A percentile compares a stretch with the other conserved stretches of the same genome.
Conservation (phyloP, 192 early-diverging fungal species). For the Backusella parvicylindrica region DNA sequence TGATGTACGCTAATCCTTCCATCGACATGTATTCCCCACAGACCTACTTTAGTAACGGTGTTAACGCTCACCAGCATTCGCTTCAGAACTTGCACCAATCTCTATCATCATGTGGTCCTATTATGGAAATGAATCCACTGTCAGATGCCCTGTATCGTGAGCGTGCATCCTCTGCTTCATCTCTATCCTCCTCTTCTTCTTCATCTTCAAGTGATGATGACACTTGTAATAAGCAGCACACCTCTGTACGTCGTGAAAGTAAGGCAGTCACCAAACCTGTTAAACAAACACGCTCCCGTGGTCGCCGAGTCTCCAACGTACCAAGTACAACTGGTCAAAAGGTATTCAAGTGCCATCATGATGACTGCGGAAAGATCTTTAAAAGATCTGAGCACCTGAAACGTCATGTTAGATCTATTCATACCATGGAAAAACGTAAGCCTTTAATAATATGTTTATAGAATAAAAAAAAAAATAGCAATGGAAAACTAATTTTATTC, state of each 20-base stretch:
- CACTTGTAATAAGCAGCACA: neutral
- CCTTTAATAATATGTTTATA: neutral
- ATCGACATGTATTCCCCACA: constrained; percentile 12
- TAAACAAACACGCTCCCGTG: constrained; percentile 38
- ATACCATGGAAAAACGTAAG: constrained; percentile 61
- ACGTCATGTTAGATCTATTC: constrained; percentile 55
- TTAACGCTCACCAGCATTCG: neutral
- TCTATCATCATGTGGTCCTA: neutral
- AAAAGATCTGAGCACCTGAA: constrained; percentile 60
- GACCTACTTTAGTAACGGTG: neutral
- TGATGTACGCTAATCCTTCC: constrained; percentile 7
- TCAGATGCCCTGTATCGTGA: neutral
- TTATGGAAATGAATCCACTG: neutral
- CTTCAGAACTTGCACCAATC: neutral
- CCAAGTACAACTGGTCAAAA: constrained; percentile 43
- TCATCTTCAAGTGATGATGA: neutral
- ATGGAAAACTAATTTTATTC: neutral
- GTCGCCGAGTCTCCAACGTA: constrained; percentile 47
- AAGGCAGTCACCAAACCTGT: neutral
- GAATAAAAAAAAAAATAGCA: neutral
- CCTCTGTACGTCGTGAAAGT: neutral
- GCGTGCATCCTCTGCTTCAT: constrained; percentile 3
- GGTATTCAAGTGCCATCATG: constrained; percentile 50
- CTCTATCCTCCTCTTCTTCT: neutral
- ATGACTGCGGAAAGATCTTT: constrained; percentile 54